A percentile compares a stretch with the other conserved stretches of the same genome.
Evolutionary conservation across 2,329 filamentous ascomycete genomes (phyloP).

Genomic region (Xylariaceae sp.): DNA sequence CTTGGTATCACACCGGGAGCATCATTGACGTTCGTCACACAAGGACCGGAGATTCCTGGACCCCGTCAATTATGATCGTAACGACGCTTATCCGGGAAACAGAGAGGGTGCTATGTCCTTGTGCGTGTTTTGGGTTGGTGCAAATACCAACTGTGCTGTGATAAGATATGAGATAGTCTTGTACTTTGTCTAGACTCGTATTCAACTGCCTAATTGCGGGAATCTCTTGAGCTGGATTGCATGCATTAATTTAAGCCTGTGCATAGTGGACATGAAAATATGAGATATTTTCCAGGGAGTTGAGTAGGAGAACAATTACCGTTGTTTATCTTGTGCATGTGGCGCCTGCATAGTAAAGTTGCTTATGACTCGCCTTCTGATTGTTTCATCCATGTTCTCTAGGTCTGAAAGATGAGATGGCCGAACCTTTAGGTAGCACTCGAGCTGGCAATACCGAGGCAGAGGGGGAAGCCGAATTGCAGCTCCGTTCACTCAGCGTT

Average conservation of each 20-base stretch:
- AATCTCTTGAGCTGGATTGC: no score
- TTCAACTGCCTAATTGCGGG: no score
- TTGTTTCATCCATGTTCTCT: background rate
- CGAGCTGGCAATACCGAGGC: no score
- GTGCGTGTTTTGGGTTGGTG: background rate
- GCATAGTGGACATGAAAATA: background rate
- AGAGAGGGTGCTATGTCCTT: background rate
- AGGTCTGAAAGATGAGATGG: background rate
- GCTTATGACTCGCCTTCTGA: background rate
- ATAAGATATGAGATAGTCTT: background rate
- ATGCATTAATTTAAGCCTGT: background rate
- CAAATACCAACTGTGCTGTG: background rate
- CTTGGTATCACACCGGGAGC: background rate
- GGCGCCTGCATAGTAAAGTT: background rate
- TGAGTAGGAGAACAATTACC: background rate
- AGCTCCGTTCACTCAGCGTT: no score
- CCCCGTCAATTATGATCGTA: background rate
- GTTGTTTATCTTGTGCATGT: background rate
- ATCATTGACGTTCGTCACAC: background rate
- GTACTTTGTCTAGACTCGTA: no score
- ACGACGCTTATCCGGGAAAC: background rate
- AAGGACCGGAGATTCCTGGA: background rate
- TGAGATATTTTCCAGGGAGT: background rate
- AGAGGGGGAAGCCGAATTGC: no score
- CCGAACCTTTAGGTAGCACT: no score